Evolutionary conservation across 192 early-diverging fungal genomes (phyloP).

Genomic region (Thoreauomyces humboldtii): DNA sequence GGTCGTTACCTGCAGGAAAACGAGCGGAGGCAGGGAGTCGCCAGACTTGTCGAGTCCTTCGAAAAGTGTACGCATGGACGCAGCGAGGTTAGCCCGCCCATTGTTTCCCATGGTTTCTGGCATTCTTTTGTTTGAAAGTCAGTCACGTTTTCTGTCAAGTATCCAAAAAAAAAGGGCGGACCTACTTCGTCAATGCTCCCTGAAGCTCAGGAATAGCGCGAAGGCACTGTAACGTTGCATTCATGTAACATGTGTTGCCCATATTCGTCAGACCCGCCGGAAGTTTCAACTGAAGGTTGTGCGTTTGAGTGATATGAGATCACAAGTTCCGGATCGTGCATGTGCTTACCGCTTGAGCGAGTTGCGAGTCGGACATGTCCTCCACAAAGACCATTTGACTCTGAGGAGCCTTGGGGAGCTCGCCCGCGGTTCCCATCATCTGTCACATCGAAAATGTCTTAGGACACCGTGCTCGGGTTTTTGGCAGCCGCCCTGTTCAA

Average conservation of each 20-base stretch:
- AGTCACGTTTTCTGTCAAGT: not conserved
- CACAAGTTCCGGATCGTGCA: not conserved
- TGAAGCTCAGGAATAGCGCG: constrained; percentile 83
- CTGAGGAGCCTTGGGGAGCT: constrained; percentile 80
- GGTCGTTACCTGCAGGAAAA: constrained; percentile 67
- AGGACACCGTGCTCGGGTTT: too few species aligned
- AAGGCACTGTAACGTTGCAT: constrained; percentile 91
- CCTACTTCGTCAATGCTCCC: constrained; percentile 53
- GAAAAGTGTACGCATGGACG: constrained; percentile 72
- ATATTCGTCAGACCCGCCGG: constrained; percentile 88
- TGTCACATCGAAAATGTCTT: too few species aligned
- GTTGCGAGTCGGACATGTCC: constrained; percentile 86
- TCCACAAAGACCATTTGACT: constrained; percentile 78
- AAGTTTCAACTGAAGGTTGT: constrained; percentile 65
- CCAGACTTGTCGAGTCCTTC: constrained; percentile 65
- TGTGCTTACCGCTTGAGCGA: constrained; percentile 73
- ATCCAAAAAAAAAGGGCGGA: not conserved
- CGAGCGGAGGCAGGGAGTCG: constrained; percentile 71
- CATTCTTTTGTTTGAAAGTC: constrained; percentile 30
- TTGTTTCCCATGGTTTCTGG: constrained; percentile 50
- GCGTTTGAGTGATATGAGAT: not conserved
- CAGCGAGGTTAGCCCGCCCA: constrained; percentile 60
- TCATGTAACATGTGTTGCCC: constrained; percentile 82
- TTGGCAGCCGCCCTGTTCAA: too few species aligned
- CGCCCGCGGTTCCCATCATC: constrained; percentile 98